phyloP scores from a whole-genome alignment of 768 basidiomycete genomes.

The Ramaria sp. region DNA sequence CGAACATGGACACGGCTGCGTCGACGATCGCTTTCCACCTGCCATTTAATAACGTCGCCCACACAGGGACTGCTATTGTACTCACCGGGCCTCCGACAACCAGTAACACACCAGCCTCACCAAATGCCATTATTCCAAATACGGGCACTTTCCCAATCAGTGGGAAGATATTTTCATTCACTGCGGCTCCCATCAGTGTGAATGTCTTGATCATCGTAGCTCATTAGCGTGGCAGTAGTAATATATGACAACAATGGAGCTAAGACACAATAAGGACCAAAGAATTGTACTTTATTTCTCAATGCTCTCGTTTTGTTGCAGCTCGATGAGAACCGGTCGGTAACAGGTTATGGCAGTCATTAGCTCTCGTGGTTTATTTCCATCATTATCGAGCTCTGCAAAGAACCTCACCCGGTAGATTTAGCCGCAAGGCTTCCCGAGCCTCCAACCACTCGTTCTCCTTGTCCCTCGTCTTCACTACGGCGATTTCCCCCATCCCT shows the following conservation, averaged over 20 bases:
- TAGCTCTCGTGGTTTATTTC: too few species aligned
- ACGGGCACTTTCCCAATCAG: constrained; percentile 31
- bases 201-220: constrained; percentile 23
- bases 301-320: too few species aligned
- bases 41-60: constrained; percentile 38
- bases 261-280: too few species aligned
- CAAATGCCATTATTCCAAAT: constrained; percentile 35
- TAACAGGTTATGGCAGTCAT: too few species aligned
- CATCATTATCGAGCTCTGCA: constrained; percentile 53
- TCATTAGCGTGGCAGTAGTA: background rate
- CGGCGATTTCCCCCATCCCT: constrained; percentile 86
- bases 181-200: constrained; percentile 37
- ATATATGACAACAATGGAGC: background rate
- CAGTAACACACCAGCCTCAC: constrained; percentile 45
- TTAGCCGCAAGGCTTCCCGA: constrained; percentile 75
- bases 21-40: constrained; percentile 39
- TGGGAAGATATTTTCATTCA: constrained; percentile 43
- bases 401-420: constrained; percentile 75
- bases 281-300: too few species aligned
- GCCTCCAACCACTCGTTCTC: constrained; percentile 87
- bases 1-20: constrained; percentile 35
- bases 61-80: constrained; percentile 34
- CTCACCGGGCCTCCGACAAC: constrained; percentile 36
- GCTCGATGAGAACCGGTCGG: too few species aligned
- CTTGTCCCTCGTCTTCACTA: constrained; percentile 61